Base-by-base conservation (phyloP, 163 green algal species). In the Prototheca stagnorum region DNA sequence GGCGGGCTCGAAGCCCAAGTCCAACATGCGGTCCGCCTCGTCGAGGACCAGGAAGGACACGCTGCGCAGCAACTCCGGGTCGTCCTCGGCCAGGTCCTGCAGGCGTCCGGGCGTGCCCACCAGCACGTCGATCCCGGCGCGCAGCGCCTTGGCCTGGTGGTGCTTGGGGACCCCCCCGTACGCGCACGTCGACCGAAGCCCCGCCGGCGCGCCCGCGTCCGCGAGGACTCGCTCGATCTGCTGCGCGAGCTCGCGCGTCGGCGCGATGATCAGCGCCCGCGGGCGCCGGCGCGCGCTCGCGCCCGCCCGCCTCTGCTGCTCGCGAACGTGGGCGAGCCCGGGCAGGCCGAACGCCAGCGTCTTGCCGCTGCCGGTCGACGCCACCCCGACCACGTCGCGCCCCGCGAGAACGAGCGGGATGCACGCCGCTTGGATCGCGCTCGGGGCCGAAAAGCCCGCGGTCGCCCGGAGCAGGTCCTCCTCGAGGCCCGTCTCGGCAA, bases 11-110 rank as follows among this genome's bases (percentile, higher is more conserved):
- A 95, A 95, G 25, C 87, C 87, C 50, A 95, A 70, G 74, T 97
- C 87, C 46, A 97, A 70, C 87, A 95, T 95, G 53, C 86, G 73
- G 56, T 97, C 88, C 1, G 87, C 86, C 65, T 97, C 88, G 54
- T 97, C 88, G 26, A 96, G 69, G 12, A 96, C 84, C 24, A 92
- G 61, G 64, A 84, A 94, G 2, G 70, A 84, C 34, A 93, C 76
- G 26, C 75, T 49, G 16, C 5, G 5, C 15, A 43, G 15, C 11
- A 9, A 25, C 36, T 25, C 7, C 8, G 68, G 62, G 7, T 75
- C 62, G 34, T 84, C 72, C 16, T 89, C 65, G 41, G 96, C 63
- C 3, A 98, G 79, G 60, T 98, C 90, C 57, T 92, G 77, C 59
- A 98, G 67, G 2, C 90, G 70, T 0, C 90, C 90, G 0, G 90